Evolutionary conservation across 805 yeast species (phyloP).

Genomic region (Yamadazyma olivae): DNA sequence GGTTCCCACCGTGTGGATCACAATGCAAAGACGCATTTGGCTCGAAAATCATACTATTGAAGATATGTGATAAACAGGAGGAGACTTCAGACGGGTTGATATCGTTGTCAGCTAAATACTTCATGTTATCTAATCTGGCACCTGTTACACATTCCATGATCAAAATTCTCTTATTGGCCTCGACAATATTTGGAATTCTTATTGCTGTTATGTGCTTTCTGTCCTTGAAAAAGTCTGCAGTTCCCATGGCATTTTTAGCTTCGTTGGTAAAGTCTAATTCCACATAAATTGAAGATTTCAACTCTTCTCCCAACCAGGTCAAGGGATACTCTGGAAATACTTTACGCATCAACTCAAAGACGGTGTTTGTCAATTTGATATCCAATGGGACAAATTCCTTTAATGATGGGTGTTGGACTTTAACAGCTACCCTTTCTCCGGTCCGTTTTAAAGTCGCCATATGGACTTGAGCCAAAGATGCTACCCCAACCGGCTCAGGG

Average conservation of each 20-base stretch:
- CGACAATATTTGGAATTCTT: conserved; percentile 68
- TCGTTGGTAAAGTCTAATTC: conserved; percentile 88
- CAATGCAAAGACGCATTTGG: conserved; percentile 92
- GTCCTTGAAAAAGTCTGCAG: conserved; percentile 62
- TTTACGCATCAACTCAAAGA: conserved; percentile 67
- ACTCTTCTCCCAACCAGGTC: conserved; percentile 93
- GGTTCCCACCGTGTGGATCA: conserved; percentile 97
- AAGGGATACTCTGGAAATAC: conserved; percentile 93
- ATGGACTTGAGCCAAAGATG: conserved; percentile 96
- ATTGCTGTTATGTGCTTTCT: conserved; percentile 66
- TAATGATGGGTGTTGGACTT: conserved; percentile 88
- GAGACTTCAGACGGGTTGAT: conserved; percentile 80
- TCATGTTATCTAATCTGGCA: conserved; percentile 73
- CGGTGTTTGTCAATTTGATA: conserved; percentile 70
- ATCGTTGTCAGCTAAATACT: conserved; percentile 56
- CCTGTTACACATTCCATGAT: conserved; percentile 89
- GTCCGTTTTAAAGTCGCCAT: conserved; percentile 56
- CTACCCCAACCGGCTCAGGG: conserved; percentile 84
- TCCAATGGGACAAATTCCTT: conserved; percentile 89
- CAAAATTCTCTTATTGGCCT: conserved; percentile 67
- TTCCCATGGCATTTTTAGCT: conserved; percentile 74
- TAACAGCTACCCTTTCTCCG: conserved; percentile 84
- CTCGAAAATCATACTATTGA: conserved; percentile 93
- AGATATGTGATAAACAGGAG: conserved; percentile 81
- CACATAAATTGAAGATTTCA: conserved; percentile 81